A percentile compares a stretch with the other conserved stretches of the same genome.
Conservation (phyloP, 495 filamentous ascomycete species). For the Cetradonia linearis region DNA sequence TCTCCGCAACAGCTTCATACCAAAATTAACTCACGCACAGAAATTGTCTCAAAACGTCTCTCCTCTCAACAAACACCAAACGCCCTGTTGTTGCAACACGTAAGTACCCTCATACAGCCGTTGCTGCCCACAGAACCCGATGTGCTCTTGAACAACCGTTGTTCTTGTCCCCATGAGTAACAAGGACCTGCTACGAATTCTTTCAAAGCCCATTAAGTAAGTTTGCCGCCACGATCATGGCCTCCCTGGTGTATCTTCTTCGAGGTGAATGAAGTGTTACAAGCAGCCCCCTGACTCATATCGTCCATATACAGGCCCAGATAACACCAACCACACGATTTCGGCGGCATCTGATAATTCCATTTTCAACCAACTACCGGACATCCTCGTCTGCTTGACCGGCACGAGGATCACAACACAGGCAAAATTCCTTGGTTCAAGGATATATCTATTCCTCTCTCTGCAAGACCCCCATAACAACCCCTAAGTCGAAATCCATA, state of each 20-base stretch:
- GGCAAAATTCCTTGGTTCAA: conserved; percentile 81
- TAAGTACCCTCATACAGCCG: background rate
- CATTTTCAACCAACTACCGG: conserved; percentile 39
- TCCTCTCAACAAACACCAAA: background rate
- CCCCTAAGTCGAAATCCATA: conserved; percentile 35
- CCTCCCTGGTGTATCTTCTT: background rate
- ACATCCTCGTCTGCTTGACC: conserved; percentile 79
- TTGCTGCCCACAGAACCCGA: background rate
- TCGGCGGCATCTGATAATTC: conserved; percentile 3
- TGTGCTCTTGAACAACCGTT: background rate
- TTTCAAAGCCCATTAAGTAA: conserved; percentile 94
- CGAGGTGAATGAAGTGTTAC: background rate
- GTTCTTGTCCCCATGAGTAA: conserved; percentile 68
- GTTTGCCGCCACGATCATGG: conserved; percentile 27
- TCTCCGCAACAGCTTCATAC: too few species aligned
- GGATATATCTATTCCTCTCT: conserved; percentile 70
- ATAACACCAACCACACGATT: conserved; percentile 56
- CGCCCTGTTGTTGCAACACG: background rate
- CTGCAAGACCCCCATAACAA: conserved; percentile 82
- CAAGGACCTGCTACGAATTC: conserved; percentile 84
- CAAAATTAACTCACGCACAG: conserved; percentile 7
- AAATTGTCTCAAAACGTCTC: conserved; percentile 8
- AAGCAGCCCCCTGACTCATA: conserved; percentile 10
- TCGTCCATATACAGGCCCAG: conserved; percentile 53
- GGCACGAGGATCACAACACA: conserved; percentile 55